These are phyloP conservation scores for Erigeron canadensis DNA, from an alignment of 129 eudicot genomes.

Conservation along the genomic window DNA sequence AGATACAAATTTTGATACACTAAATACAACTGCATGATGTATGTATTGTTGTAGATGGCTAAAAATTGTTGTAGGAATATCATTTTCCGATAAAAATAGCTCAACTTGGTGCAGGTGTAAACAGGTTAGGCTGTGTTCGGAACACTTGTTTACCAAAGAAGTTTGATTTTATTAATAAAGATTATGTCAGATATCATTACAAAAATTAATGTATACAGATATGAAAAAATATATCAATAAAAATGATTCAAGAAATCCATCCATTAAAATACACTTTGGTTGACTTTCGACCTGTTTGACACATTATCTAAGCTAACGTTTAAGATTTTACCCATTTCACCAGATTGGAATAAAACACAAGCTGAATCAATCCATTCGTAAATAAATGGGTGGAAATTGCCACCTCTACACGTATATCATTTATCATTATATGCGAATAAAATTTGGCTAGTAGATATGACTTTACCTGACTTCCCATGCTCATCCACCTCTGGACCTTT, in stretches of 20 bases:
- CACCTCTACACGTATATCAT: too few relatives aligned
- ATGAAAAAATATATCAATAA: background rate
- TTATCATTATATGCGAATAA: background rate
- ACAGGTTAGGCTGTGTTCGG: too few relatives aligned
- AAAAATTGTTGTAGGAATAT: too few relatives aligned
- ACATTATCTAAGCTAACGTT: background rate
- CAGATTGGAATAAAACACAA: background rate
- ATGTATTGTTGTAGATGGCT: too few relatives aligned
- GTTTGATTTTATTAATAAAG: background rate
- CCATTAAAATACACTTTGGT: background rate
- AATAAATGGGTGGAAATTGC: background rate
- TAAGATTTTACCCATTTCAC: background rate
- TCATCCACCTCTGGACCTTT: slow-evolving; percentile 61
- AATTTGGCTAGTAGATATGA: slow-evolving; percentile 6
- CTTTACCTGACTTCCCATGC: slow-evolving; percentile 51
- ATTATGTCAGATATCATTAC: background rate
- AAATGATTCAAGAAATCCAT: too few relatives aligned
- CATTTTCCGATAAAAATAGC: too few relatives aligned
- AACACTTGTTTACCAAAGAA: too few relatives aligned
- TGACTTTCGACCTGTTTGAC: background rate
- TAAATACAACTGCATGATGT: too few relatives aligned
- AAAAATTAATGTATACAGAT: background rate
- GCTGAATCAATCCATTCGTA: background rate
- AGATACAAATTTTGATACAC: too few relatives aligned
- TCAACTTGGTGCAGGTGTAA: background rate